phyloP scores from a whole-genome alignment of 306 rosid species.

The Glycine soja region DNA sequence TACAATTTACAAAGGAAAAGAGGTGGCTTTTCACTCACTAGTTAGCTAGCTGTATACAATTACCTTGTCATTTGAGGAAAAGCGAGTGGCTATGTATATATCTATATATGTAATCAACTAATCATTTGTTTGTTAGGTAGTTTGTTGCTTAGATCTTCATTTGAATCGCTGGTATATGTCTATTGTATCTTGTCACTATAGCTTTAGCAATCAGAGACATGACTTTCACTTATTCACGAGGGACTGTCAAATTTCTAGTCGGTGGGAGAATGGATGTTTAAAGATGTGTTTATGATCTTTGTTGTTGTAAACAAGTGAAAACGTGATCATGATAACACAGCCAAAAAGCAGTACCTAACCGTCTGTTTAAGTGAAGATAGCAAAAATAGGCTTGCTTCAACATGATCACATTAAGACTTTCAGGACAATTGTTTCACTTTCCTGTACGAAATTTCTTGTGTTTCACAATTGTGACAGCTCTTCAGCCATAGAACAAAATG shows the following conservation, averaged over 20 bases:
- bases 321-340: not conserved
- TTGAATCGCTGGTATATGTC: conserved; percentile 35
- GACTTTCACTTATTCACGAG: conserved; percentile 16
- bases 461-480: not conserved
- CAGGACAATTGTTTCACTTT: not conserved
- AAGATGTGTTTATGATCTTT: conserved; percentile 1
- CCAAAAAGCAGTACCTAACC: no score
- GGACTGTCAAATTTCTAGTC: not conserved
- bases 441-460: not conserved
- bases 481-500: conserved; percentile 8
- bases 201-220: conserved; percentile 42
- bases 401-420: no score
- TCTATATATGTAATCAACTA: conserved; percentile 79
- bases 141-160: not conserved
- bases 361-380: no score
- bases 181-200: conserved; percentile 19
- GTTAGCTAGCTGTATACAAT: conserved; percentile 81
- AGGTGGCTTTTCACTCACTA: conserved; percentile 60
- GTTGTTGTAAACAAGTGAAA: conserved; percentile 13
- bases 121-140: conserved; percentile 60
- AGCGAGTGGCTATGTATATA: conserved; percentile 72
- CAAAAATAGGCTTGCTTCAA: no score
- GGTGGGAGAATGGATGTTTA: conserved; percentile 23
- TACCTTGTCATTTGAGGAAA: conserved; percentile 63
- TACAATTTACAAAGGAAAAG: conserved; percentile 52